Base-by-base conservation (phyloP, 2,329 filamentous ascomycete species). In the Sclerotinia borealis region DNA sequence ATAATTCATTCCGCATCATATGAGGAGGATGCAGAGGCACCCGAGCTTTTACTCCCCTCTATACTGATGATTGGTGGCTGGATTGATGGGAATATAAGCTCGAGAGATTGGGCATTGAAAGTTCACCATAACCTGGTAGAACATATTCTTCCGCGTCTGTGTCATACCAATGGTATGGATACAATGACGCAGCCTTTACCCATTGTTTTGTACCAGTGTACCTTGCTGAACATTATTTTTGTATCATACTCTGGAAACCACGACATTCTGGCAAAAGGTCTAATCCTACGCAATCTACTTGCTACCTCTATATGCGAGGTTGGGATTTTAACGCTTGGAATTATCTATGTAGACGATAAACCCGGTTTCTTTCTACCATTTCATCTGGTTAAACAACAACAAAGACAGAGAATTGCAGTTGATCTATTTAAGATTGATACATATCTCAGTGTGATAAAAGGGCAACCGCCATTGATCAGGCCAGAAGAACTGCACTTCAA, bases 61-160 rank as follows among this genome's bases (percentile, higher is more conserved):
- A 72, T 78, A 13, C 69, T 72, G 17, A 77, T 79, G 72, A 75
- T 79, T 39, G 76, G 76, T 2, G 73, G 74, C 4, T 79, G 77
- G 77, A 59, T 78, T 2, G 67, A 71, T 19, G 70, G 70, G 10
- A 75, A 71, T 0, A 61, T 67, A 13, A 70, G 66, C 15, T 68
- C 72, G 25, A 72, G 67, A 43, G 66, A 72, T 3, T 64, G 69
- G 48, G 71, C 72, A 3, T 58, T 76, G 19, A 65, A 69, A n/a
- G 67, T 76, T 6, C 76, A 79, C 54, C 64, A 68, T 6, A 63
- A 64, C 3, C 64, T 79, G 22, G 71, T 77, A 61, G 65, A 71
- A 5, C 67, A 67, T 31, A 52, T 72, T 11, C 31, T 68, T 8
- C 59, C 65, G 34, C 63, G 63, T 56, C 25, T 73, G 68, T 60